Evolutionary conservation across 805 yeast genomes (phyloP), one percentile per base, ranked within the genome.

Genomic region (Saturnispora gosingensis): DNA sequence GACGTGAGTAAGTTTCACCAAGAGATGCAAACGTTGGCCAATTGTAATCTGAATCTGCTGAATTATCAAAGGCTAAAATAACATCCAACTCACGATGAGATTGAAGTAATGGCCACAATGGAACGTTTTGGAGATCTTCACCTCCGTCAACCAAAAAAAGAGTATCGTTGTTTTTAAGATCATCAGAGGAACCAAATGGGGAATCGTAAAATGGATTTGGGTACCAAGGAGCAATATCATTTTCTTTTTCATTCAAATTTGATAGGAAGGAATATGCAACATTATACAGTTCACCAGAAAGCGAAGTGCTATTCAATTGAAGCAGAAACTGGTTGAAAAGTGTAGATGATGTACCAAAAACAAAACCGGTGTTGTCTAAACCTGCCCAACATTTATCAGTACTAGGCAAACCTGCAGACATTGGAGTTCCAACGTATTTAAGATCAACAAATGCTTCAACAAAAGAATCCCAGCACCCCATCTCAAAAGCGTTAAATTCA

Each of bases 391-490:
- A 89, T 16, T 58, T 24, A 3, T 58, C 58, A 10, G 64, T 61
- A 35, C 53, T 54, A 13, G 61, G 59, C 9, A 88, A 56, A 40
- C 96, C 96, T 54, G 80, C 72, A 25, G 72, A 60, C 35, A 84
- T 75, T 22, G 74, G 66, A 1, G 95, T 74, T 9, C 96, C 96
- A 46, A 86, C 65, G 62, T 84, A 88, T 65, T 80, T 75, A 44
- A 80, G 67, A 54, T 84, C 82, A 11, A 82, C 72, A 66, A 89
- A 88, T 3, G 83, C 69, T 51, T 75, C 72, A 50, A 86, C 67
- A 1, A 83, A 71, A 13, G 88, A 85, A 62, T 89, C 97, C 95
- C 95, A 88, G 4, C 95, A 82, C 13, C 97, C 97, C 61, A 88
- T 67, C 62, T 83, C 86, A 59, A 71, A 82, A 13, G 95, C 90